Conservation (phyloP, 192 early-diverging fungal genomes). For the Obelidium mucronatum region DNA sequence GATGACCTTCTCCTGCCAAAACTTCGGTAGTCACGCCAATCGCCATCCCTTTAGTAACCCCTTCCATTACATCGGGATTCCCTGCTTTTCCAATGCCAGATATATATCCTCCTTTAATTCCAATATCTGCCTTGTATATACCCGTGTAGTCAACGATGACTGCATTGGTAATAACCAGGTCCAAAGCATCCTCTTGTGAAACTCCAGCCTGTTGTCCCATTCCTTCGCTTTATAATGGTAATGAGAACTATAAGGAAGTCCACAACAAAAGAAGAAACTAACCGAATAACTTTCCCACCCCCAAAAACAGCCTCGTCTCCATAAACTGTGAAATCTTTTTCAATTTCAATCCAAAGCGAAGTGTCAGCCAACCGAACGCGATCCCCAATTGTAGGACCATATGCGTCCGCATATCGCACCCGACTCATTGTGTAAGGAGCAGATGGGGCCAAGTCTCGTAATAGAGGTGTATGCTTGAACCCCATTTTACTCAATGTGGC, state of each 20-base stretch:
- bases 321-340: slow-evolving; percentile 88
- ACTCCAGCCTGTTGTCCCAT: slow-evolving; percentile 87
- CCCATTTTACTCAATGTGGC: slow-evolving; percentile 53
- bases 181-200: slow-evolving; percentile 76
- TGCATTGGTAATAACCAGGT: slow-evolving; percentile 95
- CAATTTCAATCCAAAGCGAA: slow-evolving; percentile 71
- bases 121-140: slow-evolving; percentile 98
- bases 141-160: slow-evolving; percentile 93
- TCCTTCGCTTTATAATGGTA: slow-evolving; percentile 87
- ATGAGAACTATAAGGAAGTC: not conserved
- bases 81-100: slow-evolving; percentile 94
- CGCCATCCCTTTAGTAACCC: slow-evolving; percentile 87
- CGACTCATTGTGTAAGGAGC: slow-evolving; percentile 75
- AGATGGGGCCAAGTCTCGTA: slow-evolving; percentile 53
- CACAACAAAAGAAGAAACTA: too few species aligned
- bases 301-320: slow-evolving; percentile 98
- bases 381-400: slow-evolving; percentile 94
- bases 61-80: slow-evolving; percentile 97
- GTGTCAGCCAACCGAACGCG: slow-evolving; percentile 88
- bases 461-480: slow-evolving; percentile 71
- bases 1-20: slow-evolving; percentile 87
- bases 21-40: slow-evolving; percentile 92
- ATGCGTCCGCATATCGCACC: slow-evolving; percentile 85
- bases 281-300: slow-evolving; percentile 85
- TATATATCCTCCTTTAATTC: slow-evolving; percentile 85